Evolutionary conservation across 768 basidiomycete genomes (phyloP).

Genomic region (Naganishia kalamii): DNA sequence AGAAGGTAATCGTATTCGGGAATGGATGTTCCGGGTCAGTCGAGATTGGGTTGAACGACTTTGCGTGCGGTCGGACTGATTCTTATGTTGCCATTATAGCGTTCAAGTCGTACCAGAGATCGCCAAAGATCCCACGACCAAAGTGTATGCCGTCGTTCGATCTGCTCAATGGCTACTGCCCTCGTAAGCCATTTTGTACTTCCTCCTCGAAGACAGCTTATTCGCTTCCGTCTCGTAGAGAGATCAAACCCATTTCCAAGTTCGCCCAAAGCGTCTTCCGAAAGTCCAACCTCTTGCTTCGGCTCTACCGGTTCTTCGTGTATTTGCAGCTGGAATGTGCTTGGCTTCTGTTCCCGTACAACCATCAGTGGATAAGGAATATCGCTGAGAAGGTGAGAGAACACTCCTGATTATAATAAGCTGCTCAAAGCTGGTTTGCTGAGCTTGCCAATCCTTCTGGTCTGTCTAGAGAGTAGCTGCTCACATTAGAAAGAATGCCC

Average conservation of each 20-base stretch:
- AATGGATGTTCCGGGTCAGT: conserved; percentile 30
- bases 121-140: conserved; percentile 22
- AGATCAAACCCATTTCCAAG: conserved; percentile 10
- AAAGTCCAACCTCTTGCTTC: background rate
- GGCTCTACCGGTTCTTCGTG: conserved; percentile 19
- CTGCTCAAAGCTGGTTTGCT: background rate
- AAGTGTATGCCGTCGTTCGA: conserved; percentile 25
- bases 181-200: background rate
- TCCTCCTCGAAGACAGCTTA: background rate
- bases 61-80: background rate
- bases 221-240: background rate
- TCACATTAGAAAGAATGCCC: conserved; percentile 23
- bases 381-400: conserved; percentile 20
- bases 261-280: background rate
- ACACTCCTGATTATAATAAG: background rate
- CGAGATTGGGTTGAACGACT: background rate
- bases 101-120: conserved; percentile 26
- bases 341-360: conserved; percentile 17
- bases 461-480: background rate
- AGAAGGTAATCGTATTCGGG: conserved; percentile 27
- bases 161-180: conserved; percentile 29
- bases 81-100: background rate
- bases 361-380: conserved; percentile 22
- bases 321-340: conserved; percentile 18
- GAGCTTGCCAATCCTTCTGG: background rate